Base-by-base conservation (phyloP, 2,329 filamentous ascomycete species). In the Albophoma yamanashiensis region DNA sequence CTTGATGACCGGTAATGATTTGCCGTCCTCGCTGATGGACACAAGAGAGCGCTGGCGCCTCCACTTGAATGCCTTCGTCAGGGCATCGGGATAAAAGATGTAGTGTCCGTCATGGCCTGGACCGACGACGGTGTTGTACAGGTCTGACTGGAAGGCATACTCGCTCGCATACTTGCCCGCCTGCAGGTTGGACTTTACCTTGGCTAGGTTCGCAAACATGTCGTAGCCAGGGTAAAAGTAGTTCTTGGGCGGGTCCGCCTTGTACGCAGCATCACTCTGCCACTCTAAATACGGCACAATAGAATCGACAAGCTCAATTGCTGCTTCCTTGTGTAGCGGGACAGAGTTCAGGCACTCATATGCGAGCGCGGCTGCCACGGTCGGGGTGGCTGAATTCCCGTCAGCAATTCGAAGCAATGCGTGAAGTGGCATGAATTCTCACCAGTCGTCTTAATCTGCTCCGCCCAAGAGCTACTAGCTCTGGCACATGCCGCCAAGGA, bases 51-150 rank as follows among this genome's bases (percentile, higher is more conserved):
- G 43, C 42, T 56, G 53, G 8, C 64, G 64, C 22, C 12, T 60
- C 56, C 57, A 66, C 17, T 40, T 56, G 55, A 66, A 63, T 15
- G 60, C 60, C 17, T 43, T 60, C 2, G 55, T 27, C 8, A 66
- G 34, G 31, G 62, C 55, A 59, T 66, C 64, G 36, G 61, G 59
- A 39, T 61, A 62, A 4, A 65, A 58, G 50, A 61, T 72, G 57
- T 87, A 85, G 66, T 90, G 87, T 1, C 85, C 84, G 67, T 90
- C 87, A 64, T 89, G 84, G 4, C 82, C 81, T 6, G 60, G 58
- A 31, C 77, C 76, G 42, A 67, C 66, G 42, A 85, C 75, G 9
- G 83, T 70, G 42, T 76, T 70, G 60, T 81, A 80, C 2, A 89
- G 73, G 36, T 82, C 81, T 9, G 73, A 62, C 64, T 84, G 79